These are phyloP conservation scores for Herpetospermum pedunculosum DNA, from an alignment of 306 rosid species.

Conservation along the genomic window DNA sequence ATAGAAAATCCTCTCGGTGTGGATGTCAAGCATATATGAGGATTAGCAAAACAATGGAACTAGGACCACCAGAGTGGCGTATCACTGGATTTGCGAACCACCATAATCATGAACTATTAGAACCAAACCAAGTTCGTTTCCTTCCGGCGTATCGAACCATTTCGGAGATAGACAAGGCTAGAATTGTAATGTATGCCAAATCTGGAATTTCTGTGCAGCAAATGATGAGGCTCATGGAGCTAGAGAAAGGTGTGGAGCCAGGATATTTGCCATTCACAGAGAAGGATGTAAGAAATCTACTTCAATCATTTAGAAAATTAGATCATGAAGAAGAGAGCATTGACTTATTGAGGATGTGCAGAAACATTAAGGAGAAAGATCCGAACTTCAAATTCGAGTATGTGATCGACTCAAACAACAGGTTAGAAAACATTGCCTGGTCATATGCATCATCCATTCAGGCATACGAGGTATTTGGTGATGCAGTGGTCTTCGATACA, in stretches of 20 bases:
- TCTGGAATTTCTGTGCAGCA: slow-evolving; percentile 95
- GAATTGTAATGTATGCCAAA: slow-evolving; percentile 91
- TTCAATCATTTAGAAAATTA: slow-evolving; percentile 79
- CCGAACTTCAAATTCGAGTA: slow-evolving; percentile 80
- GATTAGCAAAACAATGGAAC: slow-evolving; percentile 77
- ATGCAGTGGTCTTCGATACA: slow-evolving; percentile 86
- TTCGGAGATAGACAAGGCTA: slow-evolving; percentile 68
- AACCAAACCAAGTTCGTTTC: slow-evolving; percentile 93
- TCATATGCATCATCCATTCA: slow-evolving; percentile 86
- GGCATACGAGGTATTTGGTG: slow-evolving; percentile 77
- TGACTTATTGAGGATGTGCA: slow-evolving; percentile 85
- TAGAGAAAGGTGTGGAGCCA: slow-evolving; percentile 87
- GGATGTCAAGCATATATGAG: slow-evolving; percentile 93
- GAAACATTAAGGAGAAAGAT: slow-evolving; percentile 76
- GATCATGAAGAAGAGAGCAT: slow-evolving; percentile 83
- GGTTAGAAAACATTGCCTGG: slow-evolving; percentile 85
- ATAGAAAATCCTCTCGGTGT: slow-evolving; percentile 86
- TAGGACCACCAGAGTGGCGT: slow-evolving; percentile 86
- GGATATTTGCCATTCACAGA: slow-evolving; percentile 92
- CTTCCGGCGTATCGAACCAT: slow-evolving; percentile 96
- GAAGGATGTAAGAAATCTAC: slow-evolving; percentile 87
- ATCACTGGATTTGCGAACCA: slow-evolving; percentile 87
- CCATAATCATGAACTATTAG: slow-evolving; percentile 86
- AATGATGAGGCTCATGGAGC: slow-evolving; percentile 97
- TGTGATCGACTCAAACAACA: slow-evolving; percentile 59